A percentile compares a stretch with the other conserved stretches of the same genome.
phyloP scores from a whole-genome alignment of 2,329 filamentous ascomycete genomes.

The Cucurbitaria berberidis region DNA sequence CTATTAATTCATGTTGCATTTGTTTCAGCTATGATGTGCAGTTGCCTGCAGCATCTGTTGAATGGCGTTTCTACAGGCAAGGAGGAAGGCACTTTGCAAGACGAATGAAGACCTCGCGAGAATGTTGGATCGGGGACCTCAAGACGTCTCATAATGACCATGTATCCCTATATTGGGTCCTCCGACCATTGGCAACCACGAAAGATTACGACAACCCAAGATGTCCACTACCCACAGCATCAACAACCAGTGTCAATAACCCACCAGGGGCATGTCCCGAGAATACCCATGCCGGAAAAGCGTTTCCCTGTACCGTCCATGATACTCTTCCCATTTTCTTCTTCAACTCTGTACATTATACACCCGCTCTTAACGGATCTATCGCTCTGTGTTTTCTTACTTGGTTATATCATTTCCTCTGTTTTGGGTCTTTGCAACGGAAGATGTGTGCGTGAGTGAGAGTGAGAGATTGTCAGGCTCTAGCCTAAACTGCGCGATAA shows the following conservation, averaged over 20 bases:
- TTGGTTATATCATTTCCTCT: not conserved
- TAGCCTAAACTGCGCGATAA: conserved; percentile 6
- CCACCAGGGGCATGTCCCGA: not conserved
- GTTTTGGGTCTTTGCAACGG: not conserved
- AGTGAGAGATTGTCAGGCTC: conserved; percentile 15
- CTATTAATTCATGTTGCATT: not conserved
- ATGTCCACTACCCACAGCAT: too few species aligned
- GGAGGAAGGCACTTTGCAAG: not conserved
- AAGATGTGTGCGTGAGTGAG: too few species aligned
- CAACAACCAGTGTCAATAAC: too few species aligned
- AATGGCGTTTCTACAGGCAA: conserved; percentile 2
- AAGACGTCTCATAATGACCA: not conserved
- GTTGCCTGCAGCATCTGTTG: not conserved
- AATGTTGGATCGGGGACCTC: not conserved
- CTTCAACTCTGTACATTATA: conserved; percentile 3
- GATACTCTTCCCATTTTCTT: not conserved
- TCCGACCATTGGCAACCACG: not conserved
- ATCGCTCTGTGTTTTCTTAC: conserved; percentile 1
- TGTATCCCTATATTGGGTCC: not conserved
- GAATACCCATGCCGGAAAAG: conserved; percentile 8
- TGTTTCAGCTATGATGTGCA: not conserved
- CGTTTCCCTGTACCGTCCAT: conserved; percentile 2
- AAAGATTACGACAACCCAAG: not conserved
- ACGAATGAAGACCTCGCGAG: not conserved
- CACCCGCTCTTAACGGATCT: not conserved